phyloP scores from a whole-genome alignment of 768 basidiomycete species.

The Pisolithus albus region DNA sequence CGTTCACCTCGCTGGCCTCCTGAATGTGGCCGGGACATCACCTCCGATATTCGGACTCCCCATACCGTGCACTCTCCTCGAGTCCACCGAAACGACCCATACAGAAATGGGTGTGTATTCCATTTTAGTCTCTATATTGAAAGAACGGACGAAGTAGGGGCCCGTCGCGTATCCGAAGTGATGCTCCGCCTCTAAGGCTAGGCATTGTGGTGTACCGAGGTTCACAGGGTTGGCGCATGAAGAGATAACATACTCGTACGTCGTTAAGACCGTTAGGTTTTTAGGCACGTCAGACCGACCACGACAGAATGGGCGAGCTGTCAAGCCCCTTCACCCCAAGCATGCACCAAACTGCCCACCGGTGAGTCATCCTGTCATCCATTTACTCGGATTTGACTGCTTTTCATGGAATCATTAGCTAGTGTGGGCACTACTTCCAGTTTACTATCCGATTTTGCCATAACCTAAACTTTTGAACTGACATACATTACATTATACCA shows the following conservation, averaged over 20 bases:
- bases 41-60: slow-evolving; percentile 6
- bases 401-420: no score
- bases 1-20: slow-evolving; percentile 12
- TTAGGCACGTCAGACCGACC: no score
- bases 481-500: no score
- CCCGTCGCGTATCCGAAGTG: slow-evolving; percentile 23
- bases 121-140: slow-evolving; percentile 7
- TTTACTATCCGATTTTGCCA: no score
- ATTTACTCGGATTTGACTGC: no score
- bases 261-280: not conserved
- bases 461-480: no score
- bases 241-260: slow-evolving; percentile 3
- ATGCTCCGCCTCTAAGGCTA: slow-evolving; percentile 21
- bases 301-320: no score
- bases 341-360: no score
- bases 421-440: no score
- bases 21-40: slow-evolving; percentile 8
- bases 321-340: no score
- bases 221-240: slow-evolving; percentile 2
- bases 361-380: no score
- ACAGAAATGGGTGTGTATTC: slow-evolving; percentile 10
- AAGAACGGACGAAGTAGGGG: slow-evolving; percentile 15
- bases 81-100: slow-evolving; percentile 10
- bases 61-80: slow-evolving; percentile 7
- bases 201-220: slow-evolving; percentile 9